phyloP scores from a whole-genome alignment of 108 stramenopile species.

The Seminavis robusta region DNA sequence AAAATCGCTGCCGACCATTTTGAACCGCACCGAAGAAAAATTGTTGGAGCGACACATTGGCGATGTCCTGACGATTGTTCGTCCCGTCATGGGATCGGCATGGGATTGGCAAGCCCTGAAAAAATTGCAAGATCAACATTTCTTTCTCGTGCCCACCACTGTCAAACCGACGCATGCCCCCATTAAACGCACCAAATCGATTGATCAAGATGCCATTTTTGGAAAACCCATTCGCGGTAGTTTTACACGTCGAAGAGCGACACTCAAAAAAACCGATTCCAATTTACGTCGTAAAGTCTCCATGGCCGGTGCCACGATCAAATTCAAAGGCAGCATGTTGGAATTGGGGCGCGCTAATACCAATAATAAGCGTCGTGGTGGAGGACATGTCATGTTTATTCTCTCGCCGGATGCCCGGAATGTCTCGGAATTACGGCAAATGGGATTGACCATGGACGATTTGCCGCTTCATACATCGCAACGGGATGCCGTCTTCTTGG shows the following conservation, averaged over 20 bases:
- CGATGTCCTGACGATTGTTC: constrained; percentile 2
- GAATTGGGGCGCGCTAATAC: constrained; percentile 2
- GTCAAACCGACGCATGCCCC: no score
- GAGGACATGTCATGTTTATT: constrained; percentile 22
- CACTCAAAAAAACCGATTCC: no score
- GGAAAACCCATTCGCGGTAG: no score
- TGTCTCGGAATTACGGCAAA: constrained; percentile 25
- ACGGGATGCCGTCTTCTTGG: constrained; percentile 38
- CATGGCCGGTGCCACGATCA: no score
- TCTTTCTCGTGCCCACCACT: constrained; percentile 13
- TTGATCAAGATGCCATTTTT: no score
- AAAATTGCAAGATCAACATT: constrained; percentile 32
- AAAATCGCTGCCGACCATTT: constrained; percentile 16
- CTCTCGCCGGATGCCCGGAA: constrained; percentile 36
- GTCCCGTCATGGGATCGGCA: no score
- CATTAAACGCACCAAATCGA: no score
- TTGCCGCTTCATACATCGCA: constrained; percentile 38
- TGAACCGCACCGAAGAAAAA: constrained; percentile 8
- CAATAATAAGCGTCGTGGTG: no score
- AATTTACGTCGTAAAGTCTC: no score
- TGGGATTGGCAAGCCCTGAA: constrained; percentile 24
- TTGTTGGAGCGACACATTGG: constrained; percentile 9
- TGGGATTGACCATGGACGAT: constrained; percentile 39
- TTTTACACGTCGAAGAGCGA: no score
- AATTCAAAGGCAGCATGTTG: constrained; percentile 33